Conservation (phyloP, 768 basidiomycete genomes). For the Agrocybe praecox region DNA sequence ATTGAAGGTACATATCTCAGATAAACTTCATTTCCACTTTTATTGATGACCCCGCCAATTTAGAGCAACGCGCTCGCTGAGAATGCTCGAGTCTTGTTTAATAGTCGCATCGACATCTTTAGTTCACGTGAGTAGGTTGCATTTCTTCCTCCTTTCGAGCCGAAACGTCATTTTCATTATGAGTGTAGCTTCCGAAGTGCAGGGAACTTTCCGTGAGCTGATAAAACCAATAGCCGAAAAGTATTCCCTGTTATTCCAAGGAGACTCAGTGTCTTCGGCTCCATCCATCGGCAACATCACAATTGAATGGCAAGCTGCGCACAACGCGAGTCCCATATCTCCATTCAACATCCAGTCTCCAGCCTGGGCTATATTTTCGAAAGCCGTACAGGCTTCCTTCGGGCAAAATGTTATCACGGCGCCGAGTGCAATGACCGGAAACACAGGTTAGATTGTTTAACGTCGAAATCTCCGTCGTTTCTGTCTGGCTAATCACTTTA, state of each 20-base stretch:
- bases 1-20: slow-evolving; percentile 21
- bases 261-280: slow-evolving; percentile 15
- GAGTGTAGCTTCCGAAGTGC: slow-evolving; percentile 19
- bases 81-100: slow-evolving; percentile 26
- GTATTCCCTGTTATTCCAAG: slow-evolving; percentile 24
- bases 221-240: slow-evolving; percentile 26
- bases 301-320: slow-evolving; percentile 15
- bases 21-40: not conserved
- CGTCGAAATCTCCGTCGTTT: not conserved
- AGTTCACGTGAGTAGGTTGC: slow-evolving; percentile 22
- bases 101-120: slow-evolving; percentile 29
- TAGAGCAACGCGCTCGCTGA: slow-evolving; percentile 31
- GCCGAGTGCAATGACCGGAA: slow-evolving; percentile 33
- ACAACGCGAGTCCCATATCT: slow-evolving; percentile 27
- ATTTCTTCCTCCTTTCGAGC: not conserved
- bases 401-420: slow-evolving; percentile 26
- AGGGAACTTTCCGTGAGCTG: slow-evolving; percentile 16
- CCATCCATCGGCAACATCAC: slow-evolving; percentile 29
- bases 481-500: not conserved
- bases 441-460: slow-evolving; percentile 22
- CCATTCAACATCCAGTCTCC: slow-evolving; percentile 20
- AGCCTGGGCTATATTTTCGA: slow-evolving; percentile 26
- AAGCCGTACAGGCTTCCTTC: slow-evolving; percentile 29
- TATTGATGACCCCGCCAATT: not conserved
- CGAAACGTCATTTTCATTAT: not conserved